phyloP scores from a whole-genome alignment of 129 eudicot species.

The Helianthus annuus region DNA sequence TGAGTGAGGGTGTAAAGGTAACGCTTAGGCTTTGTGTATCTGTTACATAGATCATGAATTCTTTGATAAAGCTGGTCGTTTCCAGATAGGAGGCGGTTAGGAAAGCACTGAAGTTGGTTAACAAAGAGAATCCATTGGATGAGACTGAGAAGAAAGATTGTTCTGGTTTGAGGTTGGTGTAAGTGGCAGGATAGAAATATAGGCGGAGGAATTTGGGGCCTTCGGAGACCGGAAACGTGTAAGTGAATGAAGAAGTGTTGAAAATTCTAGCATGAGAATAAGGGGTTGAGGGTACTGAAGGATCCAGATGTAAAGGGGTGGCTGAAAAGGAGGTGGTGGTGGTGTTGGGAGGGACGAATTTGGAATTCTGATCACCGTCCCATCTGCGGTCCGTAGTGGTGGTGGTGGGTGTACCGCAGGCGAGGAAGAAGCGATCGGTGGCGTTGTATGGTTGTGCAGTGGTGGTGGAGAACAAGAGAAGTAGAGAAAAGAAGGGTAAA shows the following conservation, averaged over 20 bases:
- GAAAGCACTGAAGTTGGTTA: slow-evolving; percentile 47
- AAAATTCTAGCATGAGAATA: slow-evolving; percentile 37
- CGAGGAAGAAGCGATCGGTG: slow-evolving; percentile 25
- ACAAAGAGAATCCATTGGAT: slow-evolving; percentile 38
- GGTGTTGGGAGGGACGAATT: slow-evolving; percentile 16
- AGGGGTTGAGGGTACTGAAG: slow-evolving; percentile 16
- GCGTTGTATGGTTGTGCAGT: slow-evolving; percentile 25
- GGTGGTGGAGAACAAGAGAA: neutral
- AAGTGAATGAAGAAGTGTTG: slow-evolving; percentile 38
- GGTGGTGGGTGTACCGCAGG: slow-evolving; percentile 34
- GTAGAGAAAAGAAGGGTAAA: neutral
- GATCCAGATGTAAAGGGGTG: neutral
- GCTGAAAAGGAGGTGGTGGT: slow-evolving; percentile 4
- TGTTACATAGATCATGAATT: slow-evolving; percentile 29
- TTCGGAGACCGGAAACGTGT: slow-evolving; percentile 33
- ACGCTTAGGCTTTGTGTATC: slow-evolving; percentile 23
- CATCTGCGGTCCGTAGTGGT: slow-evolving; percentile 10
- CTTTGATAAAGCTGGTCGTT: neutral
- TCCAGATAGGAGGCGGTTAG: slow-evolving; percentile 24
- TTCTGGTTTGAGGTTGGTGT: slow-evolving; percentile 20
- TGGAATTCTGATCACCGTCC: slow-evolving; percentile 29
- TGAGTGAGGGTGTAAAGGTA: slow-evolving; percentile 42
- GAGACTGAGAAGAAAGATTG: slow-evolving; percentile 36
- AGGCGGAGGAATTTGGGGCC: slow-evolving; percentile 62
- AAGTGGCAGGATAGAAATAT: slow-evolving; percentile 49